Evolutionary conservation across 2,329 filamentous ascomycete genomes (phyloP).

Genomic region (Diplodia seriata): DNA sequence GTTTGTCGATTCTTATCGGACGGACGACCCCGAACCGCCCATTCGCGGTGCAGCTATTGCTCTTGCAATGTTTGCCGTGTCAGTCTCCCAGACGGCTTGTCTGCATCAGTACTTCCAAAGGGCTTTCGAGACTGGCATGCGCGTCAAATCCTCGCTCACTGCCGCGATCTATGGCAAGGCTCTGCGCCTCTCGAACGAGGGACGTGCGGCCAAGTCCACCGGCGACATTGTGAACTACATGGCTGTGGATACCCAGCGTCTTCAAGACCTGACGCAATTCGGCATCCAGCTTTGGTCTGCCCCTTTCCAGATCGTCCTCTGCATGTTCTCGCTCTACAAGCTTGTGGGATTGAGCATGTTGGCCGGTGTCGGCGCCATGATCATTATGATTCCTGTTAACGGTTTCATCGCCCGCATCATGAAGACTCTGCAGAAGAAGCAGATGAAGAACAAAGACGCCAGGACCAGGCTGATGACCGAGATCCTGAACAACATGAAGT

Average conservation of each 20-base stretch:
- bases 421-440: constrained; percentile 91
- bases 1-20: constrained; percentile 79
- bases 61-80: constrained; percentile 88
- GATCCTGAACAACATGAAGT: constrained; percentile 99
- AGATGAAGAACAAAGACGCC: constrained; percentile 99
- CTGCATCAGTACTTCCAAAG: constrained; percentile 98
- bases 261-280: constrained; percentile 94
- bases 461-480: constrained; percentile 93
- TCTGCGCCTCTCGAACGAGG: constrained; percentile 89
- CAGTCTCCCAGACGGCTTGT: constrained; percentile 83
- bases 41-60: constrained; percentile 88
- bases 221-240: constrained; percentile 99
- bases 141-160: constrained; percentile 88
- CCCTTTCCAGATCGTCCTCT: constrained; percentile 93
- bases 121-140: constrained; percentile 94
- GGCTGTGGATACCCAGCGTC: constrained; percentile 95
- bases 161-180: constrained; percentile 94
- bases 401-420: constrained; percentile 89
- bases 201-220: constrained; percentile 84
- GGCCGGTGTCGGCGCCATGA: constrained; percentile 92
- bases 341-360: constrained; percentile 96
- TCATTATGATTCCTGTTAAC: constrained; percentile 96
- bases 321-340: constrained; percentile 94
- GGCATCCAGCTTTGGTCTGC: constrained; percentile 96
- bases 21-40: constrained; percentile 72